These are phyloP conservation scores for Meira miltonrushii DNA, from an alignment of 1,284 basidiomycete species.

Conservation along the genomic window DNA sequence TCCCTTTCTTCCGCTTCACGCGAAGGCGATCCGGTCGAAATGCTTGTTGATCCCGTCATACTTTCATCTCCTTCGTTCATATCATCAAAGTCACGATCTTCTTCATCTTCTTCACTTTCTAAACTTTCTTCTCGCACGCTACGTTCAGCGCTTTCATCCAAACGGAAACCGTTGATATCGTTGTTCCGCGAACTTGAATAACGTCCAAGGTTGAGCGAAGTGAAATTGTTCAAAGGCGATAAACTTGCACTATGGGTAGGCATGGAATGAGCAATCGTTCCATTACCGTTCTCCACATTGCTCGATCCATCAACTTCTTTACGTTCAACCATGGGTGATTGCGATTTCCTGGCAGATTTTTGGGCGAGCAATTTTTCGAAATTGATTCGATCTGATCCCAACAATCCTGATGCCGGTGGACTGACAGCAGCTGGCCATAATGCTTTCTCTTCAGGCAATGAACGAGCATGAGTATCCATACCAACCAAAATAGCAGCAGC, in stretches of 20 bases:
- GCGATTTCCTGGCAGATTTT: conserved; percentile 17
- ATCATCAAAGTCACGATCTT: conserved; percentile 9
- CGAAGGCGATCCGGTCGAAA: conserved; percentile 28
- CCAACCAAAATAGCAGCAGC: conserved; percentile 82
- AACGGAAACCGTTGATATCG: conserved; percentile 19
- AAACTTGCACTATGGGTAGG: conserved; percentile 15
- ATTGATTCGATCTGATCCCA: conserved; percentile 54
- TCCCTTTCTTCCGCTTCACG: conserved; percentile 44
- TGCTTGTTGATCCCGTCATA: conserved; percentile 10
- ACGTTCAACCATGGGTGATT: conserved; percentile 14
- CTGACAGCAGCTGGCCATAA: conserved; percentile 61
- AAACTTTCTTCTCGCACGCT: not conserved
- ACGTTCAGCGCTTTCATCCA: conserved; percentile 17
- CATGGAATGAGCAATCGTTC: conserved; percentile 2
- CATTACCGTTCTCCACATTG: not conserved
- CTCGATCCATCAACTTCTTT: conserved; percentile 3
- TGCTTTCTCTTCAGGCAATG: conserved; percentile 84
- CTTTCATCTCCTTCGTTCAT: conserved; percentile 9
- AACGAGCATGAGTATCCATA: conserved; percentile 61
- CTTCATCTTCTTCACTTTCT: conserved; percentile 9
- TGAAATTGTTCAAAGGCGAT: conserved; percentile 11
- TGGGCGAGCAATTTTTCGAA: conserved; percentile 50
- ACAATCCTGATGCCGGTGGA: conserved; percentile 54
- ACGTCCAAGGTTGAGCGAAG: conserved; percentile 5
- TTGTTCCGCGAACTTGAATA: conserved; percentile 6